Base-by-base conservation (phyloP, 1,284 basidiomycete species). In the Testicularia cyperi region DNA sequence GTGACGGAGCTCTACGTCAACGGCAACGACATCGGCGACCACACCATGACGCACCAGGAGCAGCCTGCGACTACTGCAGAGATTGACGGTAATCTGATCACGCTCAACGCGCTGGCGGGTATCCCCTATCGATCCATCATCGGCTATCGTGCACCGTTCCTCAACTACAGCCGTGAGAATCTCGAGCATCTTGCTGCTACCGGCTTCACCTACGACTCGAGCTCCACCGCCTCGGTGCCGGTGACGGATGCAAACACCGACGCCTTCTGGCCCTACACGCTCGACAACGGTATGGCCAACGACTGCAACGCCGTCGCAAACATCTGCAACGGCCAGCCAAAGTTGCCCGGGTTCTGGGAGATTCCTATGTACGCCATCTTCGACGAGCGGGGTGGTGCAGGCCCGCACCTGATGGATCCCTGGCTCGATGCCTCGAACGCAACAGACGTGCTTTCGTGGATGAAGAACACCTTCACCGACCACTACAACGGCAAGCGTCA, bases 21-120 rank as follows among this genome's bases (percentile, higher is more conserved):
- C 6, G 88, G 88, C 26, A 89, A 90, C 75, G 88, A 90, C 72
- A 87, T 90, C 55, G 87, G 85, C n/a, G 88, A 89, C 77, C 87
- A 88, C 77, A 88, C 87, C 26, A 88, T 90, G 85, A 88, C 87
- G n/a, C 88, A 89, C 76, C 84, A 87, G 22, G 77, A 64, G 52
- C 86, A 84, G 40, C 51, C 57, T 7, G 77, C 80, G 18, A 84
- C 85, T 7, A 79, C 82, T 1, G 69, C 80, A 6, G 62, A 68
- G 77, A 83, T 90, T 56, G 82, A 86, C 70, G 88, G 88, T 44
- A 89, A 89, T 74, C 80, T 90, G 22, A 84, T 88, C 51, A 86
- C 87, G 12, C 81, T 89, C 43, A 90, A 90, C 70, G 83, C 87
- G 5, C 82, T 88, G 23, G 83, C 86, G 22, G 88, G 88, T 21